Base-by-base conservation (phyloP, 2,329 filamentous ascomycete species). In the Aspergillus neoniger region DNA sequence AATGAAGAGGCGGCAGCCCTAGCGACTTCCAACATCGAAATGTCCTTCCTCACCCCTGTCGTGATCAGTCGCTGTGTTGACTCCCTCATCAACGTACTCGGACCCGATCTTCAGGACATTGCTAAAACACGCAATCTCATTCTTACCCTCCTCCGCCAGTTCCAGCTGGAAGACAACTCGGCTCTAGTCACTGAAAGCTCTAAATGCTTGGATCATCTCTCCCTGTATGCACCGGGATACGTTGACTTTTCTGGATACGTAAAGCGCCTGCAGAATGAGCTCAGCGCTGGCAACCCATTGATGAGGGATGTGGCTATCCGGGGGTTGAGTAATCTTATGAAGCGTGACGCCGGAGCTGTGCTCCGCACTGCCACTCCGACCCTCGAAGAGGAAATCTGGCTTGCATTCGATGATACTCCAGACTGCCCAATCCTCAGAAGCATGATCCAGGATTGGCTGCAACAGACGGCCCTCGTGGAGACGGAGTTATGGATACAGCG, bases 81-180 rank as follows among this genome's bases (percentile, higher is more conserved):
- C 76, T 95, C 93, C n/a, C 83, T 96, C 23, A 92, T 99, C 78
- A 98, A 98, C 68, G 95, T 99, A 9, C 84, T 99, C 10, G 95
- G 95, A 0, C 95, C 95, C 0, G 96, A 99, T 76, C 80, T 99
- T 21, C 95, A 98, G 75, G 95, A 98, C 70, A 87, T 95, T 65
- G 87, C 87, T 3, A 97, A 96, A 77, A 91, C 92, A n/a, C 84
- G 95, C 66, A 93, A 97, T 72, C 84, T 99, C 57, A 95, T 98
- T 54, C 84, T 98, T 63, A 95, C 89, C 0, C 83, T 99, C 8
- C 88, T 98, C 3, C 84, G 86, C 3, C 89, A 96, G 65, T 95
- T 98, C 69, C 88, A 91, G 63, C 82, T 89, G 51, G 91, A 96
- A 69, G 84, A 89, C 4, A 87, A 91, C 57, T 75, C 86, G 4